A percentile compares a stretch with the other conserved stretches of the same genome.
Conservation (phyloP, 202 grass and related monocot genomes). For the Panicum hallii region DNA sequence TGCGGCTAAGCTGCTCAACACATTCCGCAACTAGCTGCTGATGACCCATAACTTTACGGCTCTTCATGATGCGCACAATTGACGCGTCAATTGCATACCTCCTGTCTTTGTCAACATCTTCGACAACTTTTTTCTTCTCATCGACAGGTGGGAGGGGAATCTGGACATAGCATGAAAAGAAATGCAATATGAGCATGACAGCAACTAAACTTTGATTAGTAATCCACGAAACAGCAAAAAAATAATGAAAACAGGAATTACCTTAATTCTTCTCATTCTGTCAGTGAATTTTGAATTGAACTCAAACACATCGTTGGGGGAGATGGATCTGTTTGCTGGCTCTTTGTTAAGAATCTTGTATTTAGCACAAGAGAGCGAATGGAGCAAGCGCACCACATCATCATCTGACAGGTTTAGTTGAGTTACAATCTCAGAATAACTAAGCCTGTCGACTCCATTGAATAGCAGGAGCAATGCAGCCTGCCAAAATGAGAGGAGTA, state of each 20-base stretch:
- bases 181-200: constrained; percentile 28
- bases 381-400: constrained; percentile 96
- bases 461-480: constrained; percentile 83
- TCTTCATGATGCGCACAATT: constrained; percentile 98
- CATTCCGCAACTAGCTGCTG: constrained; percentile 90
- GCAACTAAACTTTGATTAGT: neutral
- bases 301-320: constrained; percentile 75
- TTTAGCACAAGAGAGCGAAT: constrained; percentile 95
- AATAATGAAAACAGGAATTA: constrained; percentile 29
- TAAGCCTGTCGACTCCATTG: constrained; percentile 82
- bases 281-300: constrained; percentile 97
- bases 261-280: constrained; percentile 97
- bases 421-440: constrained; percentile 83
- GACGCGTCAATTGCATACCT: constrained; percentile 98
- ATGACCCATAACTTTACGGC: constrained; percentile 89
- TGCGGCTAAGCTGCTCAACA: constrained; percentile 94
- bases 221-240: constrained; percentile 12
- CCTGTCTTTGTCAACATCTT: constrained; percentile 98
- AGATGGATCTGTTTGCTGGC: constrained; percentile 81
- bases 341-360: constrained; percentile 99
- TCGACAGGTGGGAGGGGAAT: constrained; percentile 95
- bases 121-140: constrained; percentile 99
- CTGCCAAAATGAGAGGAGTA: constrained; percentile 50
- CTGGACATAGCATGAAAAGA: constrained; percentile 39
- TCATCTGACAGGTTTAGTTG: constrained; percentile 92